Conservation (phyloP, 1,284 basidiomycete species). For the Sporisorium graminicola region DNA sequence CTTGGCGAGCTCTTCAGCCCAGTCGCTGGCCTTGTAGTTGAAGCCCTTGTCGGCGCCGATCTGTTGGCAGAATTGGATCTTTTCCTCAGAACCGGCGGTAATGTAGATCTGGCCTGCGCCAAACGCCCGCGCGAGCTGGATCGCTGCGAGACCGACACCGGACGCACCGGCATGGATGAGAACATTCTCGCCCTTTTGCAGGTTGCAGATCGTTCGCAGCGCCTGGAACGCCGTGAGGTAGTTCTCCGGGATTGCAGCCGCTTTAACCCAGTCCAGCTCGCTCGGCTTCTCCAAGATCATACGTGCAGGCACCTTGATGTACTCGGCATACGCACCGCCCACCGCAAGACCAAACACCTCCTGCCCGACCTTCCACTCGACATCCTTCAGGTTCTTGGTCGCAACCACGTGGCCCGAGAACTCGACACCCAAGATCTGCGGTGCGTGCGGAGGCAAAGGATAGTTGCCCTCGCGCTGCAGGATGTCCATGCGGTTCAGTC, state of each 20-base stretch:
- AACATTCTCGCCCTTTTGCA: constrained; percentile 79
- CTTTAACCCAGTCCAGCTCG: constrained; percentile 83
- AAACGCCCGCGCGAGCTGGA: constrained; percentile 83
- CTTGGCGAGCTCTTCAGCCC: constrained; percentile 75
- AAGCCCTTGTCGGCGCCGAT: constrained; percentile 78
- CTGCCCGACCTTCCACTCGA: constrained; percentile 76
- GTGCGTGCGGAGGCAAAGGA: constrained; percentile 82
- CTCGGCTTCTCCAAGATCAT: constrained; percentile 83
- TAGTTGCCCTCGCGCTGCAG: constrained; percentile 67
- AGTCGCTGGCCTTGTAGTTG: constrained; percentile 88
- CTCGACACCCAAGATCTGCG: constrained; percentile 88
- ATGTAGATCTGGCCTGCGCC: constrained; percentile 73
- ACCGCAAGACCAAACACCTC: constrained; percentile 85
- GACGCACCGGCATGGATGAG: constrained; percentile 82
- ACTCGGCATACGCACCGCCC: constrained; percentile 89
- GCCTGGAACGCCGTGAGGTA: constrained; percentile 68
- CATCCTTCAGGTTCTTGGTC: constrained; percentile 71
- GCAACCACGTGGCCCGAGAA: constrained; percentile 75
- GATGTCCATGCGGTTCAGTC: constrained; percentile 68
- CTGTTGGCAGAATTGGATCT: constrained; percentile 81
- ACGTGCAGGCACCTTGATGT: constrained; percentile 78
- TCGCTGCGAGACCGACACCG: constrained; percentile 87
- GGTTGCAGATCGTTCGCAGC: constrained; percentile 37
- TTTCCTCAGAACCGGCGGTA: constrained; percentile 87
- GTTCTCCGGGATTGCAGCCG: constrained; percentile 65